Conservation (phyloP, 2,329 filamentous ascomycete genomes). For the Monilinia fructicola region DNA sequence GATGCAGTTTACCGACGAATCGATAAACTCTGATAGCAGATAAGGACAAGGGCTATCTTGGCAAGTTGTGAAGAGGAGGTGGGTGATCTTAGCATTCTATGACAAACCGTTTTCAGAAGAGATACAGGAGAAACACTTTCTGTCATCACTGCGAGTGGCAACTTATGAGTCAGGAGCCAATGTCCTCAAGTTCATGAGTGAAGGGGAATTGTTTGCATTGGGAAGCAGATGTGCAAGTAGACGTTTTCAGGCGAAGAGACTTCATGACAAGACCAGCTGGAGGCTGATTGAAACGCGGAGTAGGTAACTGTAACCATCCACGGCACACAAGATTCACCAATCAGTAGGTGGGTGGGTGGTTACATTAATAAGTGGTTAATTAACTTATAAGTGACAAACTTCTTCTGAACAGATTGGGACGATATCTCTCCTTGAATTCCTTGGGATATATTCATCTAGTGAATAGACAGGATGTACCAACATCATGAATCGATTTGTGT, state of each 20-base stretch:
- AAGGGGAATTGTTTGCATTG: neutral
- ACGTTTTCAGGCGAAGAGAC: too few species aligned
- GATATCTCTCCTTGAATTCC: too few species aligned
- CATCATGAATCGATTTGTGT: too few species aligned
- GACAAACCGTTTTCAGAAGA: conserved; percentile 5
- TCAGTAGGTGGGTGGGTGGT: neutral
- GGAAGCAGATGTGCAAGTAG: neutral
- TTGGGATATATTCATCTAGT: too few species aligned
- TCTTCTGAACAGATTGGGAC: neutral
- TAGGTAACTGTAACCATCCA: too few species aligned
- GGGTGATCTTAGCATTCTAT: conserved; percentile 11
- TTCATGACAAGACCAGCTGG: too few species aligned
- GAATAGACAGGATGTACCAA: too few species aligned
- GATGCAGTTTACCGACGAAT: conserved; percentile 16
- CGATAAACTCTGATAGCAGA: conserved; percentile 22
- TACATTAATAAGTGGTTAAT: neutral
- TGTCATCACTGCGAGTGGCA: neutral
- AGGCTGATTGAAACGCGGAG: too few species aligned
- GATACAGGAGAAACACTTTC: neutral
- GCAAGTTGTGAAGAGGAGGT: conserved; percentile 19
- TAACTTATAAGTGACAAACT: neutral
- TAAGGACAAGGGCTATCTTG: conserved; percentile 11
- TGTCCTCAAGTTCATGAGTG: neutral
- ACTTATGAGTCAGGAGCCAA: neutral
- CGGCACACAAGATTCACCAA: neutral